A percentile compares a stretch with the other conserved stretches of the same genome.
These are phyloP conservation scores for Phanerochaete carnosa DNA, from an alignment of 768 basidiomycete species.

Conservation along the genomic window DNA sequence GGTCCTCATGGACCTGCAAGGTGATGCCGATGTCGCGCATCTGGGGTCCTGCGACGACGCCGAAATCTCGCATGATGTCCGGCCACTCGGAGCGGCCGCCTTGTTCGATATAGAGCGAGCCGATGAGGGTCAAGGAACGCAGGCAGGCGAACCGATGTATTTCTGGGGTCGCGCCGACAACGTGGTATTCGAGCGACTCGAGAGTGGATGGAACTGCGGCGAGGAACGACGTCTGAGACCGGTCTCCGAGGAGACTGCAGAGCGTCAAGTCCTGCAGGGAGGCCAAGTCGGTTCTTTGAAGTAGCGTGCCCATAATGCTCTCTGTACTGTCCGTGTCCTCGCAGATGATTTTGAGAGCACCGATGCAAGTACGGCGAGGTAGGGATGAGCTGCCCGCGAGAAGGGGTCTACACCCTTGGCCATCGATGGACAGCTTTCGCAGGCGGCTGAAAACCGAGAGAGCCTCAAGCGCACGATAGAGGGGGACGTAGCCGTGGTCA, in stretches of 20 bases:
- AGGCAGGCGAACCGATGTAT: not conserved
- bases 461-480: not conserved
- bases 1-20: not conserved
- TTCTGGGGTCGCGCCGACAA: not conserved
- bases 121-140: not conserved
- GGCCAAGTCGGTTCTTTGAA: not conserved
- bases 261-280: not conserved
- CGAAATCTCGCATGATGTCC: not conserved
- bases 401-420: not conserved
- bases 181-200: not conserved
- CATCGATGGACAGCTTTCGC: not conserved
- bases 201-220: not conserved
- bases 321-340: not conserved
- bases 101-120: not conserved
- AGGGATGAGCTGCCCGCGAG: not conserved
- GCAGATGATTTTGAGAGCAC: not conserved
- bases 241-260: not conserved
- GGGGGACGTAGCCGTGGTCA: not conserved
- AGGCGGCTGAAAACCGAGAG: not conserved
- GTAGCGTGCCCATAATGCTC: not conserved
- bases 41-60: not conserved
- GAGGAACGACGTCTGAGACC: not conserved
- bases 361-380: not conserved
- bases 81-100: not conserved
- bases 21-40: not conserved